phyloP scores from a whole-genome alignment of 257 asterid species.

The Craterostigma plantagineum region DNA sequence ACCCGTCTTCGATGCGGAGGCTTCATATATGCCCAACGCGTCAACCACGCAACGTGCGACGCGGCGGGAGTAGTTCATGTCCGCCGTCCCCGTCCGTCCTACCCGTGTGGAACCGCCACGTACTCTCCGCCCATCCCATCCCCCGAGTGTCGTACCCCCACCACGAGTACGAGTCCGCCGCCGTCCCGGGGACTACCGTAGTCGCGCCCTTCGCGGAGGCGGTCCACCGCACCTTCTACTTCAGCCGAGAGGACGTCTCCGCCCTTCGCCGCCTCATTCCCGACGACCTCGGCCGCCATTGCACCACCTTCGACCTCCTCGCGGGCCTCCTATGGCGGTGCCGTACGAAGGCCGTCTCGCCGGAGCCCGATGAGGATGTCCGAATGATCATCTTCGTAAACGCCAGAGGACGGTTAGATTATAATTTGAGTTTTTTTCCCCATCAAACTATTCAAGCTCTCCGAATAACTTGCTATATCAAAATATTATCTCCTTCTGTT shows the following conservation, averaged over 20 bases:
- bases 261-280: slow-evolving; percentile 26
- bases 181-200: slow-evolving; percentile 19
- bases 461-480: no score
- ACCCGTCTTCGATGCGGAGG: slow-evolving; percentile 59
- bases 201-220: slow-evolving; percentile 20
- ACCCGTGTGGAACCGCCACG: slow-evolving; percentile 50
- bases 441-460: slow-evolving; percentile 23
- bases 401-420: slow-evolving; percentile 11
- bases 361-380: slow-evolving; percentile 23
- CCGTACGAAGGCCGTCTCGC: slow-evolving; percentile 26
- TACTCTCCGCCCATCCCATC: slow-evolving; percentile 29
- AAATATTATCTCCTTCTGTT: no score
- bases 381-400: slow-evolving; percentile 23
- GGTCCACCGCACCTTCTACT: slow-evolving; percentile 33
- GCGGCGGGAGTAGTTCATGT: slow-evolving; percentile 49
- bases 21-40: slow-evolving; percentile 37
- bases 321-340: slow-evolving; percentile 40
- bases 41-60: slow-evolving; percentile 56
- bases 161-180: slow-evolving; percentile 41
- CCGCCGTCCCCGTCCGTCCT: slow-evolving; percentile 26
- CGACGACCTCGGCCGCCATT: slow-evolving; percentile 14
- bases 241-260: slow-evolving; percentile 23
- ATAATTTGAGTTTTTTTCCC: slow-evolving; percentile 25
- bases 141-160: slow-evolving; percentile 21
- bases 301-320: slow-evolving; percentile 31